Evolutionary conservation across 345 rosid species (phyloP).

Genomic region (Jatropha curcas): DNA sequence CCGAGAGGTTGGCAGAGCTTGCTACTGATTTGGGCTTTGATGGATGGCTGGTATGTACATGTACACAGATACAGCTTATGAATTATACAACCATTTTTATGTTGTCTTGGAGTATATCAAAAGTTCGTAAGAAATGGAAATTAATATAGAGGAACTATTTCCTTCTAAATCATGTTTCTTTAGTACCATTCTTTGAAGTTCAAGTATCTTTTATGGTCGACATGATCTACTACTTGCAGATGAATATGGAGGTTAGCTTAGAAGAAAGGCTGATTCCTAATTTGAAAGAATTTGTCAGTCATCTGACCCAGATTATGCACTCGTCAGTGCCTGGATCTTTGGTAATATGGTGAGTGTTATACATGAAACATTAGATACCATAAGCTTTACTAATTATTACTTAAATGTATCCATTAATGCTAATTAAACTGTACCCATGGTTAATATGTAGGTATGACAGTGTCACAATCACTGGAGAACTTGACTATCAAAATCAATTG

Average conservation of each 20-base stretch:
- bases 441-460: constrained; percentile 67
- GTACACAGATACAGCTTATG: neutral
- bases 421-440: neutral
- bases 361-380: neutral
- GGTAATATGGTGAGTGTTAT: constrained; percentile 65
- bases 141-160: no score
- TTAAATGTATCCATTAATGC: neutral
- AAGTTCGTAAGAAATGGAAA: no score
- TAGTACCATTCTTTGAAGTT: neutral
- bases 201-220: constrained; percentile 1
- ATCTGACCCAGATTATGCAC: constrained; percentile 71
- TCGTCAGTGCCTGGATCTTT: constrained; percentile 63
- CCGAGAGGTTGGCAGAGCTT: constrained; percentile 71
- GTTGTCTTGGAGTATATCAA: neutral
- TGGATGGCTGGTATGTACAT: constrained; percentile 76
- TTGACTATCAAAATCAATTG: constrained; percentile 64
- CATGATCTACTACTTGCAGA: constrained; percentile 39
- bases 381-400: neutral
- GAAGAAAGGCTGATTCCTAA: constrained; percentile 51
- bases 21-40: constrained; percentile 69
- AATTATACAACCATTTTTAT: neutral
- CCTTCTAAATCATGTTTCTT: neutral
- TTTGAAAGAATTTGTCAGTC: constrained; percentile 66
- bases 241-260: constrained; percentile 67
- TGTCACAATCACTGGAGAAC: constrained; percentile 58